phyloP scores from a whole-genome alignment of 148 eudicot species.

The Amaranthus cruentus region DNA sequence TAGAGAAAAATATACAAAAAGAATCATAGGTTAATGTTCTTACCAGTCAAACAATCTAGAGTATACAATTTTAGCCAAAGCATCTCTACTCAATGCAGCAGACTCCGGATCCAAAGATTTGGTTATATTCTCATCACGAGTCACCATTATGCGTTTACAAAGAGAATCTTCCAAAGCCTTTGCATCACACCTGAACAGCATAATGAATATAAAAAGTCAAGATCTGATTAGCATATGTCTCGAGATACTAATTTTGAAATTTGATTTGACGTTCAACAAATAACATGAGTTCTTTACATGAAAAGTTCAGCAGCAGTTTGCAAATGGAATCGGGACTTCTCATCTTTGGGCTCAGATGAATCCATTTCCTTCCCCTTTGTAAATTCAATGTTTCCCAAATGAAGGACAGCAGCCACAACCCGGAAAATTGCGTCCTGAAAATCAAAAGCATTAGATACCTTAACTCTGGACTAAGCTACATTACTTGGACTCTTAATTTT shows the following conservation, averaged over 20 bases:
- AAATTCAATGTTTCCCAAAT: conserved; percentile 94
- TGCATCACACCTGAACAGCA: conserved; percentile 72
- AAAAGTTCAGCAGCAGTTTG: conserved; percentile 88
- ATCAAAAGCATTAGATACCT: conserved; percentile 15
- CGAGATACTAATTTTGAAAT: background rate
- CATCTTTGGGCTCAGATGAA: conserved; percentile 96
- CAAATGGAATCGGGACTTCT: conserved; percentile 83
- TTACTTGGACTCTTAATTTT: too few relatives aligned
- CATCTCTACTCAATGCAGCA: conserved; percentile 84
- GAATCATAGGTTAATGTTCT: conserved; percentile 21
- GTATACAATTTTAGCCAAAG: conserved; percentile 88
- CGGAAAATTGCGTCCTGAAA: conserved; percentile 91
- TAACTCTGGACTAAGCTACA: background rate
- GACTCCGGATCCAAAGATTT: conserved; percentile 82
- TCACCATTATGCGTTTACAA: conserved; percentile 87
- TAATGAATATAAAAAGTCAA: background rate
- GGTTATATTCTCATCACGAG: conserved; percentile 89
- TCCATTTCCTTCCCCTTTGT: conserved; percentile 82
- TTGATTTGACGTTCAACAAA: conserved; percentile 2
- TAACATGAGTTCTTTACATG: conserved; percentile 45
- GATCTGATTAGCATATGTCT: too few relatives aligned
- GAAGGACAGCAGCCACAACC: conserved; percentile 92
- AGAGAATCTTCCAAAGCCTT: conserved; percentile 85
- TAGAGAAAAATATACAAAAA: background rate
- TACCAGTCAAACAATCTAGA: conserved; percentile 92